phyloP scores from a whole-genome alignment of 352 stramenopile species.

The Globisporangium apiculatum region DNA sequence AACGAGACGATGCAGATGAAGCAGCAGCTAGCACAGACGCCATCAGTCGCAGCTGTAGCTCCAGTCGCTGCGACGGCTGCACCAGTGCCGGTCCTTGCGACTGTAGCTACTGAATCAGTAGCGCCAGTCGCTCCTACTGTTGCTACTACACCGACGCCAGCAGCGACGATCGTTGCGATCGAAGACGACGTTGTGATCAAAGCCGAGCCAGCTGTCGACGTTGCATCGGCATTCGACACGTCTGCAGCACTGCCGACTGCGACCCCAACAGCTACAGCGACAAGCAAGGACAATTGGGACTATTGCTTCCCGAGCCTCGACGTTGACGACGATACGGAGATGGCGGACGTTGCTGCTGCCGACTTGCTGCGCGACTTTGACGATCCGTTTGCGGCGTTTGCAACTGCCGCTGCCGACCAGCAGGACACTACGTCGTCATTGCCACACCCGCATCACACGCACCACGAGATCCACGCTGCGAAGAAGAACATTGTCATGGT shows the following conservation, averaged over 20 bases:
- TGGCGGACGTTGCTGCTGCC: constrained; percentile 45
- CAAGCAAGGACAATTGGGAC: constrained; percentile 34
- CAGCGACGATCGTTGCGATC: constrained; percentile 5
- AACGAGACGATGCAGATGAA: constrained; percentile 59
- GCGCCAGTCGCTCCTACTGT: too few species aligned
- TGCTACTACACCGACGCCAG: not conserved
- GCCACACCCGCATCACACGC: constrained; percentile 15
- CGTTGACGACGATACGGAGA: constrained; percentile 34
- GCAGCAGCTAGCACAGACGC: constrained; percentile 22
- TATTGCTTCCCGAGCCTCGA: constrained; percentile 41
- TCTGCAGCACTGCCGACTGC: constrained; percentile 20
- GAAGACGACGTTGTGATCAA: constrained; percentile 47
- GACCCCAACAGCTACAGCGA: constrained; percentile 9
- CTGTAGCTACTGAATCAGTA: not conserved
- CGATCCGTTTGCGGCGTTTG: constrained; percentile 41
- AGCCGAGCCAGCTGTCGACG: constrained; percentile 30
- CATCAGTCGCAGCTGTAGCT: too few species aligned
- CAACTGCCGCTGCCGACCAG: constrained; percentile 4
- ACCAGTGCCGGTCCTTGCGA: not conserved
- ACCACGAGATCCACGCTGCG: constrained; percentile 71
- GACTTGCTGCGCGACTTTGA: constrained; percentile 73
- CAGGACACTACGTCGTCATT: constrained; percentile 9
- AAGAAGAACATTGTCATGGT: constrained; percentile 90
- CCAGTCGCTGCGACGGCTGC: not conserved
- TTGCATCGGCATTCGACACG: constrained; percentile 18